phyloP scores from a whole-genome alignment of 176 grass and related monocot genomes.

The Cymbopogon citratus region DNA sequence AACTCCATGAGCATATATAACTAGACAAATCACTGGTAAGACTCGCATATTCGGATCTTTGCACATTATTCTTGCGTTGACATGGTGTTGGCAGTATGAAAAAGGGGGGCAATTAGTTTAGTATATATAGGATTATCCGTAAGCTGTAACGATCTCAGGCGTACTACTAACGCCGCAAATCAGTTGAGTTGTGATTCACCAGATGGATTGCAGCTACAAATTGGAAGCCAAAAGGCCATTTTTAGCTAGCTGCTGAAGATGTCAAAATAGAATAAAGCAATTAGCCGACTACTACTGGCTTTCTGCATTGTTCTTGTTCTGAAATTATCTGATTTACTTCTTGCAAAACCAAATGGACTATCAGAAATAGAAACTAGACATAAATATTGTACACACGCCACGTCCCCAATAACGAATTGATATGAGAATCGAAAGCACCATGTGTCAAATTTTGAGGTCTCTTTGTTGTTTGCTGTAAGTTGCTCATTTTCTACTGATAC shows the following conservation, averaged over 20 bases:
- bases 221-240: not conserved
- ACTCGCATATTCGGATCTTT: conserved; percentile 29
- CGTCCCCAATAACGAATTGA: not conserved
- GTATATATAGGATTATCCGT: not conserved
- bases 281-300: not conserved
- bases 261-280: not conserved
- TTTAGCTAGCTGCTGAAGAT: not conserved
- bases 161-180: not conserved
- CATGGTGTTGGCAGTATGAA: not conserved
- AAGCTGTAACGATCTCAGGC: not conserved
- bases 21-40: not conserved
- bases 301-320: not conserved
- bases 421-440: not conserved
- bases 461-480: not conserved
- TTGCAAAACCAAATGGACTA: not conserved
- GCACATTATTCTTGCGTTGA: not conserved
- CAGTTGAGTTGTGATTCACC: not conserved
- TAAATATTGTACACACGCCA: not conserved
- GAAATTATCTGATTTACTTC: not conserved
- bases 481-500: not conserved
- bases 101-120: not conserved
- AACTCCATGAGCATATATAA: not conserved
- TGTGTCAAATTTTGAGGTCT: not conserved
- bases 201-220: not conserved
- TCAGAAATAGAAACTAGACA: not conserved